Percentiles rank a stretch among this genome's conserved stretches.
Conservation (phyloP, 1,284 basidiomycete species). For the Sporisorium graminicola region DNA sequence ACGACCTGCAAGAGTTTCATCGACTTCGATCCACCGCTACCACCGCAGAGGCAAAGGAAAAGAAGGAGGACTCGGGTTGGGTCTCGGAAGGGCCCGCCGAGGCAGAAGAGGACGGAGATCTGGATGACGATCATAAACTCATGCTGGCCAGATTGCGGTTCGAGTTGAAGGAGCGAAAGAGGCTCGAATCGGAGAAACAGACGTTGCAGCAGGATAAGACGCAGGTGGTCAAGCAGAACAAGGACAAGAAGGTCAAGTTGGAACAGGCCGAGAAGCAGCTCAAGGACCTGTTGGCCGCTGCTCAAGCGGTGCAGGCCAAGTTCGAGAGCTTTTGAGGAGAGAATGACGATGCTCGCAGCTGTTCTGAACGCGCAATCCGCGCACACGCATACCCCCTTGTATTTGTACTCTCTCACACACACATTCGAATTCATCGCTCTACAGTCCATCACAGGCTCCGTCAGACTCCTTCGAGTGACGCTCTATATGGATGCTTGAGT, state of each 20-base stretch:
- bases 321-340: conserved; percentile 29
- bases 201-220: conserved; percentile 32
- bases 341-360: not conserved
- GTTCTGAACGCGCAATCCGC: not conserved
- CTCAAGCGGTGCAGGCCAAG: conserved; percentile 22
- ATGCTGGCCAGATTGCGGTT: conserved; percentile 43
- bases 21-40: not conserved
- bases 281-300: conserved; percentile 27
- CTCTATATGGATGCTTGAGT: too few relatives aligned
- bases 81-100: not conserved
- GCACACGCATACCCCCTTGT: conserved; percentile 32
- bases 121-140: conserved; percentile 29
- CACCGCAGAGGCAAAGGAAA: not conserved
- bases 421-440: not conserved
- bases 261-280: conserved; percentile 37
- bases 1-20: conserved; percentile 28
- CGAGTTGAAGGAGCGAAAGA: conserved; percentile 40
- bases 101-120: conserved; percentile 8
- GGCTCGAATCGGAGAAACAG: conserved; percentile 41
- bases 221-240: conserved; percentile 40
- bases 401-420: conserved; percentile 24
- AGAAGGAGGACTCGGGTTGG: not conserved
- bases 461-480: not conserved
- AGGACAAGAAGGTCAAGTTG: conserved; percentile 44
- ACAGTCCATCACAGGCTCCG: not conserved